Evolutionary conservation across 164 flowering plant genomes (phyloP).

Genomic region (Dillenia turbinata): DNA sequence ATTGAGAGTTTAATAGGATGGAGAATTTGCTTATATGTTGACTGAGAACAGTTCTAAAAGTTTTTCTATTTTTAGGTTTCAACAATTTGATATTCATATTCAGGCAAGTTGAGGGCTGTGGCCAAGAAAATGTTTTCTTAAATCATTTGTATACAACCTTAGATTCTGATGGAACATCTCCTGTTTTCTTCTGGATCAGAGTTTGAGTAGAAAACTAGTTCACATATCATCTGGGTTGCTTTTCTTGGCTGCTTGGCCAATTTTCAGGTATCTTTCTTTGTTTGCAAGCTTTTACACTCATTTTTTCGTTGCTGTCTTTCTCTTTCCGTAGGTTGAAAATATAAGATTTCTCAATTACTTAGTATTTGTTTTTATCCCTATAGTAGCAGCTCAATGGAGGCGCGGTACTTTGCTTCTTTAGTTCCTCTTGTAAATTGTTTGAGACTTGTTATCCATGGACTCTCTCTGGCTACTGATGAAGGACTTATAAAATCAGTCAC

Average conservation of each 20-base stretch:
- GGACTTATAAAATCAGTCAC: conserved; percentile 83
- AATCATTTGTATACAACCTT: neutral
- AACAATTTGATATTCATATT: neutral
- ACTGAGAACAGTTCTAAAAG: no score
- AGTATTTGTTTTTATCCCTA: conserved; percentile 39
- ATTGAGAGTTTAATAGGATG: no score
- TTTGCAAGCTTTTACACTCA: neutral
- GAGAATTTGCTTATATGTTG: no score
- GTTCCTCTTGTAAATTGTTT: conserved; percentile 69
- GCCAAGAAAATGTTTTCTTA: neutral
- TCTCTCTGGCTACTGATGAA: conserved; percentile 52
- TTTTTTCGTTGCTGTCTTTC: neutral
- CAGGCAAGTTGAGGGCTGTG: neutral
- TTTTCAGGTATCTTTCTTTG: conserved; percentile 65
- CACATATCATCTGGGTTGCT: conserved; percentile 90
- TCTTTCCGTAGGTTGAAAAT: neutral
- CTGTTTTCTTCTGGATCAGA: conserved; percentile 38
- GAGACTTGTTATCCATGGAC: conserved; percentile 73
- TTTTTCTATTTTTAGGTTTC: neutral
- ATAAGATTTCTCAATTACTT: conserved; percentile 5
- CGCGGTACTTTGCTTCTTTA: conserved; percentile 84
- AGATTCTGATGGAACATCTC: neutral
- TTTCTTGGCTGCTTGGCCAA: conserved; percentile 78
- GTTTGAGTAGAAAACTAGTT: conserved; percentile 84
- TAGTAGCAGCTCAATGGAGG: conserved; percentile 66